Evolutionary conservation across 2,329 filamentous ascomycete species (phyloP), one percentile per base, ranked within the genome.

Genomic region (Penicillium sp.): DNA sequence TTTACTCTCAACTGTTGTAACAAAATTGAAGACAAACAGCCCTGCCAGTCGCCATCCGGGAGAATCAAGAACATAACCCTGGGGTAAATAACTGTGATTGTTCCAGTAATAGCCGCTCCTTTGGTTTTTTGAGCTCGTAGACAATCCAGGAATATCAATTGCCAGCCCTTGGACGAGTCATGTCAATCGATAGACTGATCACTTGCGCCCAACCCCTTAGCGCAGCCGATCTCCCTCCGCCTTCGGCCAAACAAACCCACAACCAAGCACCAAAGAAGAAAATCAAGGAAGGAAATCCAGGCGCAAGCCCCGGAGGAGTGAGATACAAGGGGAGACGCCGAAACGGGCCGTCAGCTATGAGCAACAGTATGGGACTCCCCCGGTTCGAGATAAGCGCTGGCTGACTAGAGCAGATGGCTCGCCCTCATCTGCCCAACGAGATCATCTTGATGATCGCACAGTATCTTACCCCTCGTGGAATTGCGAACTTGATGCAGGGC

Each of bases 221-320:
- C 24, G 39, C 39, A 43, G 39, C 21, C 37, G 37, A 43, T 18
- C 39, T 43, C 23, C 39, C 39, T 43, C 39, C 39, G 39, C 39
- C 39, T 43, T 43, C 39, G 23, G 39, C 24, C 39, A 28, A 43
- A 26, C 23, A 43, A 40, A 28, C 39, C n/a, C 39, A 43, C 39
- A 43, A 43, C 2, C 23, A 43, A 24, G 14, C 37, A 33, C 33
- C 3, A 36, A n/a, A 33, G 31, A 33, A 33, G 31, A 33, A 36
- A 16, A 40, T 37, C 37, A 2, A 40, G 9, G 13, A 19, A 26
- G 19, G 5, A n/a, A 42, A 42, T 8, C 14, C 36, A 39, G 13
- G 18, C 36, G 19, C 19, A 24, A n/a, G 34, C 16, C 16, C 34
- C 19, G 14, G 36, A 11, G 31, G 14, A 34, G 31, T 5, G 14